Percentiles rank a stretch among this genome's conserved stretches.
These are phyloP conservation scores for Cladosporium sp. DNA, from an alignment of 2,329 filamentous ascomycete species.

Conservation along the genomic window DNA sequence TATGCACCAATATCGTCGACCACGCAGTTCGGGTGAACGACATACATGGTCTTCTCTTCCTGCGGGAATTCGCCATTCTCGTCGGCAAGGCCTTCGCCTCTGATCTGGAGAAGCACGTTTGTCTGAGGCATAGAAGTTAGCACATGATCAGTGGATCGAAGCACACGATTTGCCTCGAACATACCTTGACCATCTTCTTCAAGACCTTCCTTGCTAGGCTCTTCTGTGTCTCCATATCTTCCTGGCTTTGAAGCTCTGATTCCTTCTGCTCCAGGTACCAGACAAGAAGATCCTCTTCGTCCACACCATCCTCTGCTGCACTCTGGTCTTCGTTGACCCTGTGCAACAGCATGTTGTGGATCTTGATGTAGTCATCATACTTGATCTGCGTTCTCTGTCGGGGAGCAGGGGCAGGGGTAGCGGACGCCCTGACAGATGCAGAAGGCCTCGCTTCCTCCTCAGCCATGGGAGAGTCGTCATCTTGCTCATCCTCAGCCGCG, in stretches of 20 bases:
- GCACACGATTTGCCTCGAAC: constrained; percentile 34
- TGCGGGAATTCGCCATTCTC: constrained; percentile 63
- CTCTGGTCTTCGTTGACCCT: constrained; percentile 82
- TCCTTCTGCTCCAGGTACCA: constrained; percentile 96
- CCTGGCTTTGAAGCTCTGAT: constrained; percentile 75
- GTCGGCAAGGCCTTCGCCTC: constrained; percentile 87
- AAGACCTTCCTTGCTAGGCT: constrained; percentile 79
- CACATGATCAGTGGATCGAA: neutral
- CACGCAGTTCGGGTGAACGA: constrained; percentile 91
- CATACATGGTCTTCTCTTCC: constrained; percentile 69
- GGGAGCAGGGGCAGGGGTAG: constrained; percentile 43
- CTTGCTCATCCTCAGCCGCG: constrained; percentile 36
- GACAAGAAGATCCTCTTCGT: constrained; percentile 75
- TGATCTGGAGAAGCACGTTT: constrained; percentile 60
- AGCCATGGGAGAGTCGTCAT: constrained; percentile 57
- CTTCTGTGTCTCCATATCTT: constrained; percentile 76
- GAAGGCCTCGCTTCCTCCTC: constrained; percentile 38
- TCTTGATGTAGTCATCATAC: constrained; percentile 90
- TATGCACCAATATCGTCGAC: constrained; percentile 58
- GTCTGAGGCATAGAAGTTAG: constrained; percentile 46
- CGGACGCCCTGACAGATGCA: constrained; percentile 46
- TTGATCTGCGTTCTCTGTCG: constrained; percentile 81
- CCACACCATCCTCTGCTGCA: constrained; percentile 75
- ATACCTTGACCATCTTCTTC: constrained; percentile 93
- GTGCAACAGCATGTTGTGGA: constrained; percentile 82